phyloP scores from a whole-genome alignment of 73 alveolate species.

The Blepharisma japonicum region DNA sequence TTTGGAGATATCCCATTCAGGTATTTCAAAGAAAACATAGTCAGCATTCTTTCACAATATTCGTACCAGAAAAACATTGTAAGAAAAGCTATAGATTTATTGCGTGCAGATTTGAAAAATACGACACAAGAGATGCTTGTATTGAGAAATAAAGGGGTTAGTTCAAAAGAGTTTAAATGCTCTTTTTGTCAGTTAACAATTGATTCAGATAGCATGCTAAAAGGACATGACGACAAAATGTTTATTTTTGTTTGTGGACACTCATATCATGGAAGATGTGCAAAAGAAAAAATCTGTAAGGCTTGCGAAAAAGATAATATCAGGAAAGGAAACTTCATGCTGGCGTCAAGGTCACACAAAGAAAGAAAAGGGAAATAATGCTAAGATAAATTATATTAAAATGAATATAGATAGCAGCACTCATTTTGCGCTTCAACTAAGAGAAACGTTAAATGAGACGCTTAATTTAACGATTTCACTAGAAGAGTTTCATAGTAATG shows the following conservation, averaged over 20 bases:
- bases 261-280: neutral
- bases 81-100: neutral
- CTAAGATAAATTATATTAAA: too few relatives aligned
- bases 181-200: neutral
- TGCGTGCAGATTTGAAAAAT: neutral
- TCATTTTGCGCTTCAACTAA: too few relatives aligned
- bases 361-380: too few relatives aligned
- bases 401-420: too few relatives aligned
- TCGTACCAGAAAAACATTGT: conserved; percentile 23
- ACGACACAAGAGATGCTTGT: neutral
- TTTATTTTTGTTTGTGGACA: conserved; percentile 27
- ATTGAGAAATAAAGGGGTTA: conserved; percentile 17
- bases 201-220: neutral
- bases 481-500: too few relatives aligned
- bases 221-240: conserved; percentile 6
- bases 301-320: neutral
- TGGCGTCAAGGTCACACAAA: neutral
- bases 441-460: too few relatives aligned
- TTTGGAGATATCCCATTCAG: neutral
- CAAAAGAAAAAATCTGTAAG: neutral
- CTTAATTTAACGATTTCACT: too few relatives aligned
- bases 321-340: neutral
- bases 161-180: neutral
- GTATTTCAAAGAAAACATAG: conserved; percentile 19
- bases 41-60: neutral